Evolutionary conservation across 257 asterid species (phyloP).

Genomic region (Solanum microdontum): DNA sequence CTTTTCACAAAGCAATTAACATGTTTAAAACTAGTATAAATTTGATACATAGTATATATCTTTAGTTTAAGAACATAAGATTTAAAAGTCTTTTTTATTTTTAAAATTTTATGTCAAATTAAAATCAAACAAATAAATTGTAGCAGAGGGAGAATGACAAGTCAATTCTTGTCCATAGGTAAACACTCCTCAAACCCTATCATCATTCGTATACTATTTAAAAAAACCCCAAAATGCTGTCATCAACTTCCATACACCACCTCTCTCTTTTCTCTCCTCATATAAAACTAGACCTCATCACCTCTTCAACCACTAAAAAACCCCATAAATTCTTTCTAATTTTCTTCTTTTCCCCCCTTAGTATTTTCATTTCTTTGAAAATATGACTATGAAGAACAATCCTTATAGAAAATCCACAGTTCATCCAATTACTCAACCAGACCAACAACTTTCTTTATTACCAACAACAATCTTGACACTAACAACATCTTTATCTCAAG

Average conservation of each 20-base stretch:
- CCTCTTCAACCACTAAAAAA: neutral
- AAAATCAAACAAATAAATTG: too few relatives aligned
- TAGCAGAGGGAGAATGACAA: neutral
- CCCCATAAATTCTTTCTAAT: neutral
- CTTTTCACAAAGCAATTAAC: neutral
- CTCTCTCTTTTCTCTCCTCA: neutral
- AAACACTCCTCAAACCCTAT: neutral
- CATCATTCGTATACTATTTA: neutral
- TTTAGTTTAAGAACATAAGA: too few relatives aligned
- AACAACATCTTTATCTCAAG: constrained; percentile 16
- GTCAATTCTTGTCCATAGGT: neutral
- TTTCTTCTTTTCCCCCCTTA: too few relatives aligned
- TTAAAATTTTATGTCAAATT: too few relatives aligned
- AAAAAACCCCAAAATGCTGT: neutral
- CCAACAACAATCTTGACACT: constrained; percentile 29
- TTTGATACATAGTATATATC: too few relatives aligned
- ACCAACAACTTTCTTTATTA: constrained; percentile 25
- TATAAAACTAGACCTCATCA: neutral
- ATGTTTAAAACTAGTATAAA: too few relatives aligned
- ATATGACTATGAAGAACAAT: constrained; percentile 25
- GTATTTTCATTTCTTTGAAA: neutral
- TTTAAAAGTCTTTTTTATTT: too few relatives aligned
- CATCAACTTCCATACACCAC: constrained; percentile 1
- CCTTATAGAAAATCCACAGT: constrained; percentile 13
- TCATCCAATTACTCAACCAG: constrained; percentile 20